These are phyloP conservation scores for Corylus heterophylla DNA, from an alignment of 306 rosid genomes.

Conservation along the genomic window DNA sequence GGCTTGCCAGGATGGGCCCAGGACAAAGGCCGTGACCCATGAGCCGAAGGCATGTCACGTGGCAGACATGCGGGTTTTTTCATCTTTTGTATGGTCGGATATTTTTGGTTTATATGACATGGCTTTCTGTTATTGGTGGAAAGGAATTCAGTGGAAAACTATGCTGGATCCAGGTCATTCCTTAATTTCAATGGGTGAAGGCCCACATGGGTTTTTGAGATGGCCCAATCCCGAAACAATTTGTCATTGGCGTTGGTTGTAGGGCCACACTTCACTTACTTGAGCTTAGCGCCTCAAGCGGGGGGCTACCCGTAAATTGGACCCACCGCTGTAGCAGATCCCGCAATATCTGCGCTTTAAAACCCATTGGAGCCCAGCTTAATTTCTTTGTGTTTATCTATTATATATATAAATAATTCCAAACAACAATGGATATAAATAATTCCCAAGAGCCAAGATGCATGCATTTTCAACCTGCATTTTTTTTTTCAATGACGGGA, in stretches of 20 bases:
- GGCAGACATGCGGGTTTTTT: background rate
- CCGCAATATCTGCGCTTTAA: background rate
- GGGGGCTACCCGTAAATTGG: background rate
- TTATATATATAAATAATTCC: no score
- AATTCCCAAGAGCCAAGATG: no score
- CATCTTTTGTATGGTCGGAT: no score
- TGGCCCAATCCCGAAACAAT: background rate
- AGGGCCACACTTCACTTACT: background rate
- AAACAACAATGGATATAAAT: no score
- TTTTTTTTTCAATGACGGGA: no score
- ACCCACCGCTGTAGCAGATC: background rate
- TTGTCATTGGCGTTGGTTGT: background rate
- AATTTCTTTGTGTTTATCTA: background rate
- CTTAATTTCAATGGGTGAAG: background rate
- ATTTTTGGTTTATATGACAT: background rate
- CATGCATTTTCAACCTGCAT: no score
- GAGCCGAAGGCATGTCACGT: background rate
- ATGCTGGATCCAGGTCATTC: background rate
- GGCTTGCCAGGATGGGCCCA: slow-evolving; percentile 4
- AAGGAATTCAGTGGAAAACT: background rate
- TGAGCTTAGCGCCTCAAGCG: background rate
- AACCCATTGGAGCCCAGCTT: background rate
- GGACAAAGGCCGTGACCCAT: background rate
- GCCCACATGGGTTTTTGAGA: background rate
- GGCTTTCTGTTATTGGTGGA: background rate